Evolutionary conservation across 768 basidiomycete species (phyloP), one percentile per base, ranked within the genome.

Genomic region (Lyophyllum atratum): DNA sequence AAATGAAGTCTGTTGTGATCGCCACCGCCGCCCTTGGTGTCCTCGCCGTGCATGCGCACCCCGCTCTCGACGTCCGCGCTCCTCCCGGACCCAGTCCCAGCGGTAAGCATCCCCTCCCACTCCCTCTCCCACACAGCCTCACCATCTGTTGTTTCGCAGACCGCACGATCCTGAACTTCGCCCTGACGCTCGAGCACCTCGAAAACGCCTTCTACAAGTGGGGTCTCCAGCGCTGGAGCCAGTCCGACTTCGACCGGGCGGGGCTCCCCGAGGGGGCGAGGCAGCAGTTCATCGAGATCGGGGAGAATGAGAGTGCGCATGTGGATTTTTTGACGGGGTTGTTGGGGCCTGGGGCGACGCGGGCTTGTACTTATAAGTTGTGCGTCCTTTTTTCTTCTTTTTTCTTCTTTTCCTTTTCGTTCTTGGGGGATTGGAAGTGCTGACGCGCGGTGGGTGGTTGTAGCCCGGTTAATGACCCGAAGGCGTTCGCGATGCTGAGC

Each of bases 1-100:
- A 46, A 54, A 64, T 64, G 63, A 64, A 59, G 25, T 55, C 54
- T n/a, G 45, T 10, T 24, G 46, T 10, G 29, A 39, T 62, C 34
- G 17, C 57, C 45, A 40, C 46, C 39, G 48, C 60, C 33, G 19
- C 39, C 44, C 29, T 62, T 25, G 29, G 45, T 49, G 43, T 44
- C 46, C 44, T 59, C 39, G 37, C 49, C 26, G 40, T 40, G 14
- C 51, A 42, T 14, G 47, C 50, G 7, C 29, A 39, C 22, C 51
- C 39, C 26, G 28, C 28, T 17, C 26, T 52, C 26, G 57, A 40
- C 49, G 47, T 44, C 2, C 49, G 44, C 29, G 28, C 12, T 5
- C 34, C 34, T 3, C 34, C 6, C 8, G 8, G 7, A n/a, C 43
- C 43, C 6, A 24, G 10, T 7, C 2, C 26, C 26, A n/a, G 26